Evolutionary conservation across 495 filamentous ascomycete species (phyloP), one percentile per base, ranked within the genome.

Genomic region (Penicillium bovifimosum): DNA sequence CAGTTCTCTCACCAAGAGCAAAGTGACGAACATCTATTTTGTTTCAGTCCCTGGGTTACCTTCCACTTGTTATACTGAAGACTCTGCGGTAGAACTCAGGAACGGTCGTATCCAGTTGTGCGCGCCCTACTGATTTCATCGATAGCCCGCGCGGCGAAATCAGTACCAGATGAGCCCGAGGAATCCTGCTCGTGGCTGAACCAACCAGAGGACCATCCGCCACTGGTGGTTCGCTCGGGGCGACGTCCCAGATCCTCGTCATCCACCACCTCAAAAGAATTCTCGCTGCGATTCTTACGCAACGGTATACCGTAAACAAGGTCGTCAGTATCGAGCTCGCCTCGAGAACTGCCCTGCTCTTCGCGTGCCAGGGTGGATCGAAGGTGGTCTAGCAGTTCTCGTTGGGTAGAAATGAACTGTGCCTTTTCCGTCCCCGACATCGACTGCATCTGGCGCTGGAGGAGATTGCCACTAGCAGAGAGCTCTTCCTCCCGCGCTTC

Each of bases 241-340:
- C 59, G 63, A n/a, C 56, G 63, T 27, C 63, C 75, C 1, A 77
- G 76, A 57, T 86, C 86, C 49, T 87, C 85, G n/a, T 77, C 76
- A 33, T 90, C 85, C 54, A 96, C 84, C 60, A 86, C 84, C 60
- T 92, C 87, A 63, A 96, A 96, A 53, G 91, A 89, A 32, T 76
- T 78, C 56, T 90, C 87, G 47, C 85, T 88, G 53, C 76, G 75
- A 59, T 85, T 90, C 76, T 87, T 90, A 38, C 72, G 78, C 62
- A 90, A 60, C 7, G 81, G 70, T 42, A 73, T 66, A 11, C 69
- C 66, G 52, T 75, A 68, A 36, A 73, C 63, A 63, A 78, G 64
- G 72, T 80, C 62, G 63, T 76, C 49, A 60, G 70, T 65, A 40
- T 73, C 75, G 33, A 53, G 69, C 45, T 62, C 71, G 44, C 56